phyloP scores from a whole-genome alignment of 2,329 filamentous ascomycete species.

The Colletotrichum euphorbiae region DNA sequence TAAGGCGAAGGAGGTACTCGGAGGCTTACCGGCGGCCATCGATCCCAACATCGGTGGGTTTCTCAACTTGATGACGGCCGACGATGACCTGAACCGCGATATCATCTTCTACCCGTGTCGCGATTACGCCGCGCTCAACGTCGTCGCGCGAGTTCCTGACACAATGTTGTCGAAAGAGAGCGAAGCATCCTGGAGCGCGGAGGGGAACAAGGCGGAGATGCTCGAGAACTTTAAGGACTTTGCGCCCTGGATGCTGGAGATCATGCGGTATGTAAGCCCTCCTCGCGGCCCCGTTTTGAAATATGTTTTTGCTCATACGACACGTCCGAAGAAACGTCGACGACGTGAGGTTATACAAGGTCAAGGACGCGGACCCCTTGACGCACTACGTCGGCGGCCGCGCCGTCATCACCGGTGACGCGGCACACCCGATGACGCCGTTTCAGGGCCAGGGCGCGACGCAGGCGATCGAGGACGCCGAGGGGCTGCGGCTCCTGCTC shows the following conservation, averaged over 20 bases:
- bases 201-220: constrained; percentile 20
- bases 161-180: constrained; percentile 11
- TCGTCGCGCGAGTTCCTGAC: constrained; percentile 24
- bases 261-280: constrained; percentile 29
- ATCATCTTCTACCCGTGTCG: constrained; percentile 35
- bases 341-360: constrained; percentile 21
- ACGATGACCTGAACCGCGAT: constrained; percentile 26
- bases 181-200: constrained; percentile 26
- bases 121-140: constrained; percentile 22
- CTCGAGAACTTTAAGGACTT: constrained; percentile 23
- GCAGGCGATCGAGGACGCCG: constrained; percentile 36
- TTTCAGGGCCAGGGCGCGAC: constrained; percentile 36
- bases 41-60: constrained; percentile 14
- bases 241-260: constrained; percentile 27
- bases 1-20: constrained; percentile 14
- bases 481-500: constrained; percentile 23
- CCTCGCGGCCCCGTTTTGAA: too few species aligned
- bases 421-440: constrained; percentile 38
- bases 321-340: constrained; percentile 1
- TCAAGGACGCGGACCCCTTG: constrained; percentile 53
- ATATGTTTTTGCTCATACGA: background rate
- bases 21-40: constrained; percentile 15
- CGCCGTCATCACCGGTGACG: constrained; percentile 34
- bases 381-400: constrained; percentile 47
- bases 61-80: constrained; percentile 25